Percentiles rank a stretch among this genome's conserved stretches.
Conservation (phyloP, 2,329 filamentous ascomycete species). For the Ophiostoma perfectum region DNA sequence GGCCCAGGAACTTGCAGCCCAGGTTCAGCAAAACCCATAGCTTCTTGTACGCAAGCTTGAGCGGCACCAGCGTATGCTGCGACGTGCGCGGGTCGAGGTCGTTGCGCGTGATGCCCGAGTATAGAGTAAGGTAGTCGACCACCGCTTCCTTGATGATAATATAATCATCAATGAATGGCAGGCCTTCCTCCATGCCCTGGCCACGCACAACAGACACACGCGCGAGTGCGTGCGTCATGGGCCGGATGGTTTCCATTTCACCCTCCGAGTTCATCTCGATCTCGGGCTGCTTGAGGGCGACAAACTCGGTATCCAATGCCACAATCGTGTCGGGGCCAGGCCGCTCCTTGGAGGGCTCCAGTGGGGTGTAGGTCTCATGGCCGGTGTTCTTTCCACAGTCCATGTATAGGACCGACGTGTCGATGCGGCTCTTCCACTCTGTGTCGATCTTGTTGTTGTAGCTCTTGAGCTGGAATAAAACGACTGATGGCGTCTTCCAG, state of each 20-base stretch:
- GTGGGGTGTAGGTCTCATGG: slow-evolving; percentile 53
- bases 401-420: slow-evolving; percentile 77
- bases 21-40: slow-evolving; percentile 94
- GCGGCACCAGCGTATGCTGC: slow-evolving; percentile 73
- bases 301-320: slow-evolving; percentile 94
- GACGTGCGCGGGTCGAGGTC: slow-evolving; percentile 78
- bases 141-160: slow-evolving; percentile 86
- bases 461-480: slow-evolving; percentile 78
- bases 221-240: slow-evolving; percentile 85
- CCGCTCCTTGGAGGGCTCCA: slow-evolving; percentile 55
- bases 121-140: slow-evolving; percentile 91
- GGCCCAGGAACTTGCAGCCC: slow-evolving; percentile 88
- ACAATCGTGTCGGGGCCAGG: slow-evolving; percentile 69
- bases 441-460: slow-evolving; percentile 78
- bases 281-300: slow-evolving; percentile 84
- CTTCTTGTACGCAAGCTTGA: slow-evolving; percentile 96
- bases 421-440: slow-evolving; percentile 77
- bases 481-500: slow-evolving; percentile 88
- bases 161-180: slow-evolving; percentile 95
- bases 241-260: slow-evolving; percentile 83
- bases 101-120: slow-evolving; percentile 80
- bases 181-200: slow-evolving; percentile 67
- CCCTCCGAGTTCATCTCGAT: slow-evolving; percentile 96
- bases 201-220: slow-evolving; percentile 86
- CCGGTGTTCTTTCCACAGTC: slow-evolving; percentile 43